Percentiles rank a stretch among this genome's conserved stretches.
These are phyloP conservation scores for Hypoxylon fragiforme DNA, from an alignment of 495 filamentous ascomycete species.

Conservation along the genomic window DNA sequence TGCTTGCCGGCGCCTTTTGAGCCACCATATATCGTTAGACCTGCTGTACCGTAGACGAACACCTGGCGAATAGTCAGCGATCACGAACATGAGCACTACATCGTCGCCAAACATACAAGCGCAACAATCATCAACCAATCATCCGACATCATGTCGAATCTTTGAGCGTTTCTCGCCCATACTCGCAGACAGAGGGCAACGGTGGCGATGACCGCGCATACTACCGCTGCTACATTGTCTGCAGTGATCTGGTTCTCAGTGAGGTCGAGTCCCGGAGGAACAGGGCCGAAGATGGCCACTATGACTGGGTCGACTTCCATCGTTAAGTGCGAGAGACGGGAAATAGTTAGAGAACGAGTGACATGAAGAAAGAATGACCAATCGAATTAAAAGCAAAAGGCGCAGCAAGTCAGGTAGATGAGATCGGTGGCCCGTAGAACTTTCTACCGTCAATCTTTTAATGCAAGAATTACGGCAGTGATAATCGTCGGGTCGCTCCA, in stretches of 20 bases:
- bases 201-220: conserved; percentile 33
- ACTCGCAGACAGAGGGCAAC: conserved; percentile 41
- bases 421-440: neutral
- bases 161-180: conserved; percentile 32
- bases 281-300: conserved; percentile 32
- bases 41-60: conserved; percentile 37
- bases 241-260: conserved; percentile 35
- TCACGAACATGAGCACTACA: conserved; percentile 2
- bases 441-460: conserved; percentile 3
- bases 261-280: conserved; percentile 32
- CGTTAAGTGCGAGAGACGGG: neutral
- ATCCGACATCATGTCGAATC: conserved; percentile 38
- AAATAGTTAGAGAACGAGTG: conserved; percentile 4
- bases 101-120: conserved; percentile 27
- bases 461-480: neutral
- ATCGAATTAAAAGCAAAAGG: conserved; percentile 16
- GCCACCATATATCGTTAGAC: conserved; percentile 31
- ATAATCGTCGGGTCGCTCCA: conserved; percentile 1
- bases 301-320: conserved; percentile 23
- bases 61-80: conserved; percentile 11
- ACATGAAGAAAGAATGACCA: conserved; percentile 6
- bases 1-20: conserved; percentile 36
- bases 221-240: conserved; percentile 22
- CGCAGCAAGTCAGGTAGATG: neutral
- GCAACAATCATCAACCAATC: conserved; percentile 43